Conservation (phyloP, 371 early-diverging fungal genomes). For the Caulochytrium protostelioides region DNA sequence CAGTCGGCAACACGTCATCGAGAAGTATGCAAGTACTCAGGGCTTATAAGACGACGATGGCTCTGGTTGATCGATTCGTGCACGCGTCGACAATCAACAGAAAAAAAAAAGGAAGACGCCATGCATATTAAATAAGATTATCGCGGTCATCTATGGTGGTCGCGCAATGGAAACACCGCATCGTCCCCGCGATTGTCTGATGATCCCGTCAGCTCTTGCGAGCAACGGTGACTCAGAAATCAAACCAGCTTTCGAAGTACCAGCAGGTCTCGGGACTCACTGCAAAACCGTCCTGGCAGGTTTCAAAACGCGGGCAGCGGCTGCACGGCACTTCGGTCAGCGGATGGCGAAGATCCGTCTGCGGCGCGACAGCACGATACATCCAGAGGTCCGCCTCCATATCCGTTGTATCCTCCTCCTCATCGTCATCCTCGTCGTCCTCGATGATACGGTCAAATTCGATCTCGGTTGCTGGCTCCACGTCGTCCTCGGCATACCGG, state of each 20-base stretch:
- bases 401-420: slow-evolving; percentile 6
- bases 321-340: slow-evolving; percentile 64
- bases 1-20: too few species aligned
- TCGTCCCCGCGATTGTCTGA: too few species aligned
- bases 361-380: slow-evolving; percentile 44
- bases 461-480: background rate
- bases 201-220: too few species aligned
- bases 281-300: slow-evolving; percentile 47
- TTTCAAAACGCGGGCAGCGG: slow-evolving; percentile 45
- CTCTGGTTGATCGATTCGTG: too few species aligned
- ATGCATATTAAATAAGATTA: too few species aligned
- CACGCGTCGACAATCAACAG: too few species aligned
- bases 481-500: slow-evolving; percentile 7
- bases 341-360: slow-evolving; percentile 24
- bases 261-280: slow-evolving; percentile 52
- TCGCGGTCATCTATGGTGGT: too few species aligned
- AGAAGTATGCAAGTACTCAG: too few species aligned
- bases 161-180: too few species aligned
- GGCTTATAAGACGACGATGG: too few species aligned
- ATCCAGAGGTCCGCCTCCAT: slow-evolving; percentile 36
- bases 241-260: slow-evolving; percentile 57
- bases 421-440: slow-evolving; percentile 32
- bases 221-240: slow-evolving; percentile 9
- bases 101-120: too few species aligned
- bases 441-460: background rate